Conservation (phyloP, 495 filamentous ascomycete species). For the Letharia columbiana region DNA sequence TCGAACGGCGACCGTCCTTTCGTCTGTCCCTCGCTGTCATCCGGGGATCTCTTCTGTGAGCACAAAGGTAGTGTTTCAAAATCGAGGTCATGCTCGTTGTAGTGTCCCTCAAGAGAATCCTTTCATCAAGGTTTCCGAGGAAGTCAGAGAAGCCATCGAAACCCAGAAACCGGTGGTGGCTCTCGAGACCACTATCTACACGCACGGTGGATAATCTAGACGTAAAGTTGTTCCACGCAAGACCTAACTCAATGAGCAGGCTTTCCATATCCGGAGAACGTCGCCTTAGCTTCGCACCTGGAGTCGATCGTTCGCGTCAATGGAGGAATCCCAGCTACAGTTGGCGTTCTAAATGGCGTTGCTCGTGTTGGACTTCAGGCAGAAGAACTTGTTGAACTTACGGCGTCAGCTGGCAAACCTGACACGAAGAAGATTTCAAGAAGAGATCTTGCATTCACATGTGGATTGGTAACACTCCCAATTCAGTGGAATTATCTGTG, state of each 20-base stretch:
- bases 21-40: background rate
- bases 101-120: slow-evolving; percentile 30
- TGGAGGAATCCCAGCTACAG: slow-evolving; percentile 87
- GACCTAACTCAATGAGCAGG: slow-evolving; percentile 45
- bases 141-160: slow-evolving; percentile 67
- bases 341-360: slow-evolving; percentile 73
- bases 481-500: background rate
- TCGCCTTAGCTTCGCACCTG: slow-evolving; percentile 57
- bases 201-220: slow-evolving; percentile 48
- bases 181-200: slow-evolving; percentile 85
- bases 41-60: background rate
- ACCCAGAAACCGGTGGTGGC: slow-evolving; percentile 75
- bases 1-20: background rate
- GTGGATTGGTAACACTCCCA: slow-evolving; percentile 55
- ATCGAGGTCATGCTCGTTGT: background rate
- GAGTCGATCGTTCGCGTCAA: slow-evolving; percentile 69
- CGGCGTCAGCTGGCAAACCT: slow-evolving; percentile 52
- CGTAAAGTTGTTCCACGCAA: background rate
- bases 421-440: slow-evolving; percentile 73
- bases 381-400: slow-evolving; percentile 62
- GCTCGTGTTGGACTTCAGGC: slow-evolving; percentile 67
- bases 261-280: slow-evolving; percentile 75
- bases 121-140: slow-evolving; percentile 68
- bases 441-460: slow-evolving; percentile 72
- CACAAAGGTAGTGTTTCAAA: background rate